Percentiles rank a stretch among this genome's conserved stretches.
Evolutionary conservation across 2,329 filamentous ascomycete species (phyloP).

Genomic region (Massarina eburnea): DNA sequence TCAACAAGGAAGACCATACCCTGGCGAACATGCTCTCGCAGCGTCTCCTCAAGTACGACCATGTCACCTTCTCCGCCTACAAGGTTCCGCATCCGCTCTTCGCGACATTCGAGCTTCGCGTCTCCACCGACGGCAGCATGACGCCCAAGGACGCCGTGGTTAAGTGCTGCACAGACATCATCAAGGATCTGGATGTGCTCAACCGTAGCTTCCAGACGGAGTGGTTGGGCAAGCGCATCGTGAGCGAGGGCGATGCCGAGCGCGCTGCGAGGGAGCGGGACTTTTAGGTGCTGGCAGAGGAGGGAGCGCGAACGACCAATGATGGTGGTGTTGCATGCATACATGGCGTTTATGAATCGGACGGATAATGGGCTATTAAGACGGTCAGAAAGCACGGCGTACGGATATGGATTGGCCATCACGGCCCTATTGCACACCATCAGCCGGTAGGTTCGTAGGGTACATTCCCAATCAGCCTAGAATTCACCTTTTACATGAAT

Average conservation of each 20-base stretch:
- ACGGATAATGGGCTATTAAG: not conserved
- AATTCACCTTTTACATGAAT: too few relatives aligned
- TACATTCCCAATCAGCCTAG: too few relatives aligned
- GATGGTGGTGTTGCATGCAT: not conserved
- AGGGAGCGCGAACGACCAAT: not conserved
- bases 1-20: constrained; percentile 97
- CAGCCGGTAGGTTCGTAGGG: too few relatives aligned
- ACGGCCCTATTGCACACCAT: constrained; percentile 8
- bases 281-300: constrained; percentile 14
- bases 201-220: constrained; percentile 91
- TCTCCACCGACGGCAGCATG: constrained; percentile 88
- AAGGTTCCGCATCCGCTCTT: constrained; percentile 60
- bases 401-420: not conserved
- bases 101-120: constrained; percentile 67
- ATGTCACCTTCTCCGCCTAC: constrained; percentile 90
- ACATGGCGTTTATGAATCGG: not conserved
- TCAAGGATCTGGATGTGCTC: constrained; percentile 77
- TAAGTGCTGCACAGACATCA: constrained; percentile 76
- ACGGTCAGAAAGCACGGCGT: not conserved
- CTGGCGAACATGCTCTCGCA: constrained; percentile 86
- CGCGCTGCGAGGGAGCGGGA: constrained; percentile 32
- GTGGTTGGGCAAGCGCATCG: constrained; percentile 43
- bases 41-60: constrained; percentile 79
- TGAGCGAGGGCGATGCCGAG: constrained; percentile 39
- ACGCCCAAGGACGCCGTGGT: constrained; percentile 88